Conservation (phyloP, 2,329 filamentous ascomycete genomes). For the Hypoxylon sp. region DNA sequence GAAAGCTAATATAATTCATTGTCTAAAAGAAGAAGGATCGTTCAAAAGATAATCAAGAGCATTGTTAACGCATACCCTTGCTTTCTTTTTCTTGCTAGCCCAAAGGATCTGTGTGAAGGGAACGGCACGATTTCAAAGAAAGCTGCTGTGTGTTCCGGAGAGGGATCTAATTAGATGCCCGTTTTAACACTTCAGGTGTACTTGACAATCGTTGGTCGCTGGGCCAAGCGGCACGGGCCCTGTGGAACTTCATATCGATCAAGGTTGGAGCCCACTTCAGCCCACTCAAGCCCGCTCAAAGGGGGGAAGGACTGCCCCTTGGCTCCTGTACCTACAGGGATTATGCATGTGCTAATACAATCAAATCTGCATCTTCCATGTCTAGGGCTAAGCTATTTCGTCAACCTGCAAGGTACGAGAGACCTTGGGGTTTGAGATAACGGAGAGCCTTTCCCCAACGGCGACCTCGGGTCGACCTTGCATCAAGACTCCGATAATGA, state of each 20-base stretch:
- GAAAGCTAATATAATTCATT: constrained; percentile 40
- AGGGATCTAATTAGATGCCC: constrained; percentile 1
- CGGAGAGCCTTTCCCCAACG: constrained; percentile 8
- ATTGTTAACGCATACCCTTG: constrained; percentile 36
- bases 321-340: constrained; percentile 36
- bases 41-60: constrained; percentile 42
- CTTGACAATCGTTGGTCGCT: not conserved
- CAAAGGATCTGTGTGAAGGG: constrained; percentile 21
- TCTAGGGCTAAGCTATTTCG: constrained; percentile 31
- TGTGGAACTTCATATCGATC: constrained; percentile 36
- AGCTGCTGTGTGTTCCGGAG: constrained; percentile 1
- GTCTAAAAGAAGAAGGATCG: constrained; percentile 43
- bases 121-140: constrained; percentile 20
- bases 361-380: constrained; percentile 32
- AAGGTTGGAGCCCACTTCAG: constrained; percentile 4
- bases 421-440: constrained; percentile 8
- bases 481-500: not conserved
- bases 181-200: not conserved
- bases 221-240: constrained; percentile 26
- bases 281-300: constrained; percentile 5
- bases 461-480: constrained; percentile 6
- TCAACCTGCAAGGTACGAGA: constrained; percentile 38
- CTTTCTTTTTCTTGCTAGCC: constrained; percentile 25
- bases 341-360: constrained; percentile 33
- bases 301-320: constrained; percentile 15